Conservation (phyloP, 2,329 filamentous ascomycete species). For the Nemania sp. region DNA sequence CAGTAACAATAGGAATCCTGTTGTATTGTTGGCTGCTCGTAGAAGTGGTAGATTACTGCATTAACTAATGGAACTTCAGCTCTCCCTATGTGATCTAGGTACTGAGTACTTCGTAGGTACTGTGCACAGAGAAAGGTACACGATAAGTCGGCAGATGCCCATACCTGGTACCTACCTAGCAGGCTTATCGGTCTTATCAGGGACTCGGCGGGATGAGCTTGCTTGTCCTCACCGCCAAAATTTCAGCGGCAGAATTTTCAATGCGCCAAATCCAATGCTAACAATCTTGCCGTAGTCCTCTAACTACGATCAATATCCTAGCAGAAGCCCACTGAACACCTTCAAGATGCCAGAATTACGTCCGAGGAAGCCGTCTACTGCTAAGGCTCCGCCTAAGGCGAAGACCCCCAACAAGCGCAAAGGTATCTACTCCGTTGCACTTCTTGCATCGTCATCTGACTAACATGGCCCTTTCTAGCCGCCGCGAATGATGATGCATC, state of each 20-base stretch:
- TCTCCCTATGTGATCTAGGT: no score
- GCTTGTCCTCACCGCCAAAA: slow-evolving; percentile 37
- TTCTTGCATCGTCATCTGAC: background rate
- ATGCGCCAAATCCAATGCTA: slow-evolving; percentile 18
- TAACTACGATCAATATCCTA: background rate
- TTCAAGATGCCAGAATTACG: slow-evolving; percentile 52
- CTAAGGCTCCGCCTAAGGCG: slow-evolving; percentile 45
- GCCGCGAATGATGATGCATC: slow-evolving; percentile 52
- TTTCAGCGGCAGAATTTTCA: slow-evolving; percentile 38
- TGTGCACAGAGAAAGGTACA: no score
- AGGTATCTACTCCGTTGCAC: slow-evolving; percentile 37
- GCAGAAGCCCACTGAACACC: background rate
- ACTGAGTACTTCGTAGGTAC: no score
- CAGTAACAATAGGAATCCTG: no score
- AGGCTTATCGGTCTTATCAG: slow-evolving; percentile 21
- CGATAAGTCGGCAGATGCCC: no score
- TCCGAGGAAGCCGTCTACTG: slow-evolving; percentile 41
- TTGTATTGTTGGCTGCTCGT: no score
- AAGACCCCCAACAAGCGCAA: slow-evolving; percentile 44
- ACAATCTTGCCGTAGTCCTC: background rate
- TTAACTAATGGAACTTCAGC: no score
- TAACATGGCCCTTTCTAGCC: slow-evolving; percentile 17
- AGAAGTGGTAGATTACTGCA: no score
- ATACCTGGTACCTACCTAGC: no score
- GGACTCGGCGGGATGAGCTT: slow-evolving; percentile 8